A percentile compares a stretch with the other conserved stretches of the same genome.
Conservation (phyloP, 768 basidiomycete species). For the Cytidiella melzeri region DNA sequence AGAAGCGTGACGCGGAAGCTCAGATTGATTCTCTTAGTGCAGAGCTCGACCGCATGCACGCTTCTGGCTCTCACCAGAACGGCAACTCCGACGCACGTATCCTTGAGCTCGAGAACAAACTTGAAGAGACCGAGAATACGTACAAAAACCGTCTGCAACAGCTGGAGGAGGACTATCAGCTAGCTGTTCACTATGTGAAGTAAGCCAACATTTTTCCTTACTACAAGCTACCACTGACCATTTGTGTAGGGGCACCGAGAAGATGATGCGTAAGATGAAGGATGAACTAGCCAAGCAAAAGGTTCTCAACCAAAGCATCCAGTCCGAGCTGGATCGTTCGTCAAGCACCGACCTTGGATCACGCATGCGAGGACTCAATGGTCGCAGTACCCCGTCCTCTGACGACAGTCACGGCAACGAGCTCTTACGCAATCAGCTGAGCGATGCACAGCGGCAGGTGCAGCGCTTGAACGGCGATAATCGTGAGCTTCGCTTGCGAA, state of each 20-base stretch:
- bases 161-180: slow-evolving; percentile 92
- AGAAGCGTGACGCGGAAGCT: slow-evolving; percentile 70
- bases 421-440: slow-evolving; percentile 60
- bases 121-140: slow-evolving; percentile 70
- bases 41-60: slow-evolving; percentile 60
- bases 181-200: slow-evolving; percentile 98
- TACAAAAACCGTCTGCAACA: slow-evolving; percentile 80
- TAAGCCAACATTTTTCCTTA: slow-evolving; percentile 34
- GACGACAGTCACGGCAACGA: slow-evolving; percentile 57
- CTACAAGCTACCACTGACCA: slow-evolving; percentile 13
- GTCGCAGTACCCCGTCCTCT: slow-evolving; percentile 70
- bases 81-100: slow-evolving; percentile 42
- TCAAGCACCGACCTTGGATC: slow-evolving; percentile 47
- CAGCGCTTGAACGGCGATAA: slow-evolving; percentile 71
- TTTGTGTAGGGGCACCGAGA: slow-evolving; percentile 78
- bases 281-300: slow-evolving; percentile 94
- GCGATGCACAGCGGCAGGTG: slow-evolving; percentile 71
- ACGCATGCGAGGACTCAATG: slow-evolving; percentile 53
- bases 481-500: slow-evolving; percentile 64
- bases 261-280: slow-evolving; percentile 95
- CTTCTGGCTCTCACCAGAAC: slow-evolving; percentile 36
- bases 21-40: slow-evolving; percentile 58
- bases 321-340: slow-evolving; percentile 82
- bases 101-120: slow-evolving; percentile 67
- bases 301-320: slow-evolving; percentile 67